Conservation (phyloP, 148 eudicot genomes). For the Dianthus caryophyllus region DNA sequence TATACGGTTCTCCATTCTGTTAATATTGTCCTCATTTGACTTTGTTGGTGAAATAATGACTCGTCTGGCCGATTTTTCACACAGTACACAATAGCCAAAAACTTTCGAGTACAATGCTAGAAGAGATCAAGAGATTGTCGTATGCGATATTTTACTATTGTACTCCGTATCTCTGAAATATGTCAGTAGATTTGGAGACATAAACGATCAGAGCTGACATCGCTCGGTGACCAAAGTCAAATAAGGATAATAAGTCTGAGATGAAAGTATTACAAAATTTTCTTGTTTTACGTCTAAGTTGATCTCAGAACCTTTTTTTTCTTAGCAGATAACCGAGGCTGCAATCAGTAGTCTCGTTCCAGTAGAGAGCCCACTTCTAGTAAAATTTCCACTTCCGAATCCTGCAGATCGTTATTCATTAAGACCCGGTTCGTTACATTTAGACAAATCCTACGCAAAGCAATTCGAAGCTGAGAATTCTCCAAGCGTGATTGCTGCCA, state of each 20-base stretch:
- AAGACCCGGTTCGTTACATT: conserved; percentile 56
- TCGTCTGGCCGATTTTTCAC: no score
- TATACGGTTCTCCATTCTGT: neutral
- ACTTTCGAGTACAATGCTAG: no score
- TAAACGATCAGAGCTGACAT: no score
- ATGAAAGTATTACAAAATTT: neutral
- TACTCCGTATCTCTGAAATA: no score
- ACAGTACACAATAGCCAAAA: no score
- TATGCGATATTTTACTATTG: no score
- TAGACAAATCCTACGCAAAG: conserved; percentile 16
- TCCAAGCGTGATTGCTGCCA: conserved; percentile 47
- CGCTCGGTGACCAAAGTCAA: no score
- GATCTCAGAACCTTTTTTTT: neutral
- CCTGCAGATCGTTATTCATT: conserved; percentile 45
- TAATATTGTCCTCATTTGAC: no score
- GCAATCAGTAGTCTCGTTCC: conserved; percentile 48
- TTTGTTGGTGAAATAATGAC: no score
- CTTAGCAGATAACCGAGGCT: conserved; percentile 48
- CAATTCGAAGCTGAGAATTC: conserved; percentile 38
- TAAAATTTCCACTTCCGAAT: conserved; percentile 55
- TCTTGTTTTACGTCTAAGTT: neutral
- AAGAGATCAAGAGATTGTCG: no score
- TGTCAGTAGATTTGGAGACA: no score
- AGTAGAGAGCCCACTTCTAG: conserved; percentile 34
- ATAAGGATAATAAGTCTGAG: no score